Base-by-base conservation (phyloP, 1,284 basidiomycete species). In the Clitocybe nebularis region DNA sequence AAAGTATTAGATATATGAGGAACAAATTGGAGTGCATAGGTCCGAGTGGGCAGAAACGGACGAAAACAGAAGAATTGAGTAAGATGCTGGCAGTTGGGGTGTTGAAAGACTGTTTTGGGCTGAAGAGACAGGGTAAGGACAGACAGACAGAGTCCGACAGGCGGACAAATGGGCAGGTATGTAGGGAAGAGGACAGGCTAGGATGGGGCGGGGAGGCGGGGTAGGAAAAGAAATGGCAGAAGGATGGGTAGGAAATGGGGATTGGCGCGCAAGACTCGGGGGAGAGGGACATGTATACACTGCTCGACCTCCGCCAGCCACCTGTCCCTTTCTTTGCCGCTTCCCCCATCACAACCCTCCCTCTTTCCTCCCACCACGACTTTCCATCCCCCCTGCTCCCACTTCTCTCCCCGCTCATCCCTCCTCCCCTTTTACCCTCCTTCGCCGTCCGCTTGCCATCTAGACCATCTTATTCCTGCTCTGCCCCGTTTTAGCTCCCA, bases 311-410 rank as follows among this genome's bases (percentile, higher is more conserved):
- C 63, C 60, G 57, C 60, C 63, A 66, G 65, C 67, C 66, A 68
- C 67, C 66, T 68, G 67, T 67, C 67, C 68, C 66, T 67, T 69
- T 66, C 64, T 64, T 65, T 68, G 61, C 64, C 64, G 66, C 62
- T 62, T 62, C 61, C 52, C 59, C 63, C 66, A 67, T 66, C 62
- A 64, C 47, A 49, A 53, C 51, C 56, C 51, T 61, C 59, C 58
- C 59, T 61, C 62, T 60, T 62, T 61, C 56, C 59, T 62, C 60
- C 61, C 62, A 61, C 59, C 57, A 62, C 51, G 40, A 51, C 38
- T 37, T 35, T 32, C 45, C 30, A 20, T 44, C 42, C 44, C 56
- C 55, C 50, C 51, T 53, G 52, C 52, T 55, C 49, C 47, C 53
- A 50, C 44, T 39, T 51, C 52, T 47, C 48, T 49, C 52, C 45